Percentiles rank a stretch among this genome's conserved stretches.
phyloP scores from a whole-genome alignment of 176 grass and related monocot species.

The Thinopyrum elongatum region DNA sequence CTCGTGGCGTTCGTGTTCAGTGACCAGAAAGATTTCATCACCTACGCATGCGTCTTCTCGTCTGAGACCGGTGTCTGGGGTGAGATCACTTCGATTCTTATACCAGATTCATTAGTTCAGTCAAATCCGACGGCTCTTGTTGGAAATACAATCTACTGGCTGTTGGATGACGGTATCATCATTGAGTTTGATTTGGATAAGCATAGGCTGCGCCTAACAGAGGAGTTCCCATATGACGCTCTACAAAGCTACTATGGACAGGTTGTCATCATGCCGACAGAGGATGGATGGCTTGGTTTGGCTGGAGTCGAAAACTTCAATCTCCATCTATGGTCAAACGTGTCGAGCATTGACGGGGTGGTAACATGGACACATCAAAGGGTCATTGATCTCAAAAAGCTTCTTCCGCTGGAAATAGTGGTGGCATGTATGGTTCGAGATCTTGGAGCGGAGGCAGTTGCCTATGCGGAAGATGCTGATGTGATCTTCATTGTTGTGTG shows the following conservation, averaged over 20 bases:
- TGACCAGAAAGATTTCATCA: not conserved
- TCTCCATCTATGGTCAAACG: not conserved
- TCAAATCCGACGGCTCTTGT: too few species aligned
- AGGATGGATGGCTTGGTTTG: not conserved
- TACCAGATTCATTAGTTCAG: too few species aligned
- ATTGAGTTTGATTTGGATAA: not conserved
- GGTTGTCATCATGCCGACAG: not conserved
- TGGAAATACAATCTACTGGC: too few species aligned
- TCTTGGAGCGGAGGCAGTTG: not conserved
- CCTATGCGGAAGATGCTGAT: not conserved
- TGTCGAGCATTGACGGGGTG: too few species aligned
- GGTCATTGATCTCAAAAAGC: not conserved
- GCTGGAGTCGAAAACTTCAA: not conserved
- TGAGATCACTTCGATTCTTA: too few species aligned
- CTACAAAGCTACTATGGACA: not conserved
- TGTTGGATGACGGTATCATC: not conserved
- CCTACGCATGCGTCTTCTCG: too few species aligned
- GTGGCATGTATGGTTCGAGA: not conserved
- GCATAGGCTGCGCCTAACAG: not conserved
- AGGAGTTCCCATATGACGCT: not conserved
- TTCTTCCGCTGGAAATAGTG: not conserved
- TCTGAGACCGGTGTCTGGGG: too few species aligned
- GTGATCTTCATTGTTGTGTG: not conserved
- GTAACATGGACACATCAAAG: not conserved
- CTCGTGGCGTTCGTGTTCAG: not conserved